These are phyloP conservation scores for Lachnellula occidentalis DNA, from an alignment of 2,329 filamentous ascomycete species.

Conservation along the genomic window DNA sequence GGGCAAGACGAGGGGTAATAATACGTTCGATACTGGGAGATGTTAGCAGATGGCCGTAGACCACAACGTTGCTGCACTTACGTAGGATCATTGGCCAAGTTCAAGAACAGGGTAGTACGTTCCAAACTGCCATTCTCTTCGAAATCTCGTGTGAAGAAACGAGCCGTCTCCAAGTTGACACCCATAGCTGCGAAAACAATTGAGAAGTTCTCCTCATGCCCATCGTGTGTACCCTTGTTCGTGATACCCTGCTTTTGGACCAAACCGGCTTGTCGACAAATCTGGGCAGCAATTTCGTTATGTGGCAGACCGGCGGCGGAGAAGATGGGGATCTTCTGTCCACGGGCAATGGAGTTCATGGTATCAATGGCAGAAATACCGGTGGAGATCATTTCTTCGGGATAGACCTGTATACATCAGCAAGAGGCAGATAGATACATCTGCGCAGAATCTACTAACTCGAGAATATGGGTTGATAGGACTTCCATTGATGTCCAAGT, in stretches of 20 bases:
- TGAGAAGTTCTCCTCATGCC: conserved; percentile 98
- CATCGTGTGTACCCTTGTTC: conserved; percentile 93
- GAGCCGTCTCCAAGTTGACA: conserved; percentile 98
- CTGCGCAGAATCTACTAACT: conserved; percentile 46
- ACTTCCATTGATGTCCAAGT: conserved; percentile 97
- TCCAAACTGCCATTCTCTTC: conserved; percentile 99
- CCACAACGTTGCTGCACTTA: conserved; percentile 40
- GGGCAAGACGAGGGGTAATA: conserved; percentile 94
- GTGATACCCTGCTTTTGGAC: conserved; percentile 71
- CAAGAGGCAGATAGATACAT: too few species aligned
- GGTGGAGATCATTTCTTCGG: conserved; percentile 99
- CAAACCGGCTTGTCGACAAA: conserved; percentile 92
- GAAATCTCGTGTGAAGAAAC: conserved; percentile 98
- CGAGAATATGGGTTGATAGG: conserved; percentile 98
- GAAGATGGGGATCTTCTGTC: conserved; percentile 99
- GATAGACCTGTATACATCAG: conserved; percentile 66
- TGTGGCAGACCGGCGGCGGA: conserved; percentile 96
- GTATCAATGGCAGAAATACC: conserved; percentile 99
- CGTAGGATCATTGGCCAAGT: conserved; percentile 98
- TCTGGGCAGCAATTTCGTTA: conserved; percentile 98
- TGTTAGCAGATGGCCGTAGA: conserved; percentile 7
- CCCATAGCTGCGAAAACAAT: conserved; percentile 99
- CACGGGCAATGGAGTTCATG: conserved; percentile 96
- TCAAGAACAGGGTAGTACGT: conserved; percentile 94
- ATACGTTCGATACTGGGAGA: conserved; percentile 87